Evolutionary conservation across 2,329 filamentous ascomycete species (phyloP).

Genomic region (Macrophomina tecta): DNA sequence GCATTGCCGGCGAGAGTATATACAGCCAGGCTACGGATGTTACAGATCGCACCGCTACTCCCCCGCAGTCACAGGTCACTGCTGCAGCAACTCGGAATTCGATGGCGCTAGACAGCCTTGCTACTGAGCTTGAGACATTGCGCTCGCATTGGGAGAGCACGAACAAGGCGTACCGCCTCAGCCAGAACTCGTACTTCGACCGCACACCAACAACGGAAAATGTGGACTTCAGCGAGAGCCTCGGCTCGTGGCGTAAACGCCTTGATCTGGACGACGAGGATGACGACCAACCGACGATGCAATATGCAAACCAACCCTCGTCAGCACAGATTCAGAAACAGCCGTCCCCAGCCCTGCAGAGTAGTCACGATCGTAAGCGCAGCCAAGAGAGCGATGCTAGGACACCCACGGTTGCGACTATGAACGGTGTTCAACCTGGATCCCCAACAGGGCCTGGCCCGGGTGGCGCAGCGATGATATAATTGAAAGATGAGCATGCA

Average conservation of each 20-base stretch:
- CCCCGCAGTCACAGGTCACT: slow-evolving; percentile 37
- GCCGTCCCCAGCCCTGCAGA: not conserved
- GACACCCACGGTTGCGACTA: slow-evolving; percentile 16
- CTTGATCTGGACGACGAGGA: slow-evolving; percentile 40
- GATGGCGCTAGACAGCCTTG: slow-evolving; percentile 84
- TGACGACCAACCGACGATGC: slow-evolving; percentile 5
- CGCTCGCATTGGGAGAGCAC: slow-evolving; percentile 94
- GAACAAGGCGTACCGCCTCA: slow-evolving; percentile 92
- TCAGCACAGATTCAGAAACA: slow-evolving; percentile 15
- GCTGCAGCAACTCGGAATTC: slow-evolving; percentile 58
- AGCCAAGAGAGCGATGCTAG: slow-evolving; percentile 12
- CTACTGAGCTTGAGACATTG: slow-evolving; percentile 88
- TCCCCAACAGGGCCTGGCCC: slow-evolving; percentile 23
- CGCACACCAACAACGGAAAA: slow-evolving; percentile 48
- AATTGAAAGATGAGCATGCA: not conserved
- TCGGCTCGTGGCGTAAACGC: slow-evolving; percentile 43
- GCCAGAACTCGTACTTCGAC: slow-evolving; percentile 89
- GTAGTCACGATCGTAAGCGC: not conserved
- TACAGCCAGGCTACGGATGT: slow-evolving; percentile 50
- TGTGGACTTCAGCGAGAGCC: slow-evolving; percentile 40
- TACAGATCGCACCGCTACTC: slow-evolving; percentile 38
- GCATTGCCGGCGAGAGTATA: slow-evolving; percentile 65
- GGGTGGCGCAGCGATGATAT: slow-evolving; percentile 28
- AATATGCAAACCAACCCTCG: not conserved
- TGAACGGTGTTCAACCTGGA: slow-evolving; percentile 21